A percentile compares a stretch with the other conserved stretches of the same genome.
phyloP scores from a whole-genome alignment of 2,329 filamentous ascomycete species.

The Cladosporium sp. region DNA sequence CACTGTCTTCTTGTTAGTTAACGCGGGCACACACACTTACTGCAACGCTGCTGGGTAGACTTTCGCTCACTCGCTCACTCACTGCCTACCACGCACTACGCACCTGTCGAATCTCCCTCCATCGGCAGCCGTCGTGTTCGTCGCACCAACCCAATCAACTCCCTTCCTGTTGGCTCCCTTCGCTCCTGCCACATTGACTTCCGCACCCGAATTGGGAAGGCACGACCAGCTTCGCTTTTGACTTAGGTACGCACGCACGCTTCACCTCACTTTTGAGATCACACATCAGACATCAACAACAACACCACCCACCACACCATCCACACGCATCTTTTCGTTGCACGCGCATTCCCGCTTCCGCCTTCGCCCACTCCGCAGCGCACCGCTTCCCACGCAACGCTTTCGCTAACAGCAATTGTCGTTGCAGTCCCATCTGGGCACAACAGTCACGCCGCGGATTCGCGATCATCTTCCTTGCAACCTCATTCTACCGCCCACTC shows the following conservation, averaged over 20 bases:
- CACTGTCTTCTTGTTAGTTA: constrained; percentile 12
- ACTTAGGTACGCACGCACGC: constrained; percentile 20
- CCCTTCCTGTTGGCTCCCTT: background rate
- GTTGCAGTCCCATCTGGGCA: constrained; percentile 13
- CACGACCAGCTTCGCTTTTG: constrained; percentile 6
- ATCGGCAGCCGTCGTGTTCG: constrained; percentile 21
- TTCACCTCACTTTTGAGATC: constrained; percentile 1
- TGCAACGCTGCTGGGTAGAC: constrained; percentile 3
- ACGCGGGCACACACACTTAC: constrained; percentile 18
- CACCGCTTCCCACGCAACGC: constrained; percentile 4
- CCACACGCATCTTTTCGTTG: background rate
- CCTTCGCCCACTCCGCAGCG: background rate
- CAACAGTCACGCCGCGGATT: constrained; percentile 10
- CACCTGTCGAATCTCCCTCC: constrained; percentile 16
- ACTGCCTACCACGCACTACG: background rate
- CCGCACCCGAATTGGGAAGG: constrained; percentile 6
- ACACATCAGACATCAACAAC: constrained; percentile 16
- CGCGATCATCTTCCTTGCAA: constrained; percentile 5
- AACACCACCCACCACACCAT: background rate
- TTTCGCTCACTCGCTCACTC: constrained; percentile 1
- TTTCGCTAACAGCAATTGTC: constrained; percentile 20
- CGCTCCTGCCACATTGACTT: constrained; percentile 9
- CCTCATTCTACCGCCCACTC: constrained; percentile 4
- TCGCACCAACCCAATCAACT: background rate
- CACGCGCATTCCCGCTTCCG: background rate